Evolutionary conservation across 805 yeast species (phyloP).

Genomic region (Pichia deserticola): DNA sequence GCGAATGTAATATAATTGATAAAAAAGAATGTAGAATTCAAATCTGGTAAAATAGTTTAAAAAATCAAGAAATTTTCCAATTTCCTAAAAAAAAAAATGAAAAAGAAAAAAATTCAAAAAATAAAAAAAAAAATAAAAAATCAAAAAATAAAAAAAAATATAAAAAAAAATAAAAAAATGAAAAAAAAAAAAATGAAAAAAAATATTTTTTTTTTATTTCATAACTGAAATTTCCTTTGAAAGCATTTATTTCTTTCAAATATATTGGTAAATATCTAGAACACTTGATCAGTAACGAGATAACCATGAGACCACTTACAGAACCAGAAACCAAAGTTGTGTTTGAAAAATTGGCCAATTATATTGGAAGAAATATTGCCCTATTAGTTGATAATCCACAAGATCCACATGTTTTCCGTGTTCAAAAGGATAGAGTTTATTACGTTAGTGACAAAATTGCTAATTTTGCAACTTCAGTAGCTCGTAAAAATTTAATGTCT

Average conservation of each 20-base stretch:
- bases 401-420: slow-evolving; percentile 88
- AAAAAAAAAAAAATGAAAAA: too few species aligned
- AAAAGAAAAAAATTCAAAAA: background rate
- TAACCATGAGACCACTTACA: slow-evolving; percentile 75
- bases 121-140: background rate
- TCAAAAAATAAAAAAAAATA: too few species aligned
- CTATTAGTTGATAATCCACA: slow-evolving; percentile 76
- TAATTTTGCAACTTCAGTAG: slow-evolving; percentile 81
- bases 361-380: slow-evolving; percentile 93
- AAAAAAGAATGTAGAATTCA: background rate
- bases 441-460: slow-evolving; percentile 81
- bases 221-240: too few species aligned
- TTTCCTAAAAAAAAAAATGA: background rate
- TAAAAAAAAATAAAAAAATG: too few species aligned
- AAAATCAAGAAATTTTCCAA: background rate
- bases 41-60: too few species aligned
- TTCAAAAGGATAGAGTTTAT: slow-evolving; percentile 95
- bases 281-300: too few species aligned
- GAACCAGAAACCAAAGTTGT: slow-evolving; percentile 96
- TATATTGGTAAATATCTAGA: too few species aligned
- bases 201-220: too few species aligned
- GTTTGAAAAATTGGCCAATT: slow-evolving; percentile 92
- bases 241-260: too few species aligned
- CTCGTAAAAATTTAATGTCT: slow-evolving; percentile 86
- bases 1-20: background rate